Evolutionary conservation across 208 protist species (phyloP).

Genomic region (Leishmania major): DNA sequence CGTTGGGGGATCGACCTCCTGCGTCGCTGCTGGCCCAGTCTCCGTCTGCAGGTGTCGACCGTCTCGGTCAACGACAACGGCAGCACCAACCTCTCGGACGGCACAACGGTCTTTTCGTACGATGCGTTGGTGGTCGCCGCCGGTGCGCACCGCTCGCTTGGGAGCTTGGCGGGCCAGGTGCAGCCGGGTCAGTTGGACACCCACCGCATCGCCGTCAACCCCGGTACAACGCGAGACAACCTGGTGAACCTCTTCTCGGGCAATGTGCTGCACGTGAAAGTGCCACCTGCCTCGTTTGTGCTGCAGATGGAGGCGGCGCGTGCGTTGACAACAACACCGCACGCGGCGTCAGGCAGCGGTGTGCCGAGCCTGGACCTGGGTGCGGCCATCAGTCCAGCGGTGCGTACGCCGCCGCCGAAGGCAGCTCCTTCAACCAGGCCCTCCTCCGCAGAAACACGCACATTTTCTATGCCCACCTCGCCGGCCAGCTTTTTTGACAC

Average conservation of each 20-base stretch:
- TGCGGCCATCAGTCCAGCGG: not conserved
- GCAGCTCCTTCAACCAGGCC: not conserved
- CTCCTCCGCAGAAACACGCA: not conserved
- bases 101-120: conserved; percentile 58
- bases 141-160: conserved; percentile 63
- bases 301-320: conserved; percentile 39
- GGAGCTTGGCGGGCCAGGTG: conserved; percentile 37
- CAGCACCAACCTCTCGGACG: conserved; percentile 30
- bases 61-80: conserved; percentile 24
- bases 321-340: not conserved
- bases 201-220: conserved; percentile 78
- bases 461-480: not conserved
- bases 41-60: not conserved
- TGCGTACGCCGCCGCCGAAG: not conserved
- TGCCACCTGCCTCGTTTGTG: conserved; percentile 76
- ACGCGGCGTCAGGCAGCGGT: not conserved
- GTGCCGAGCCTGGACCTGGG: conserved; percentile 3
- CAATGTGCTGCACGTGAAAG: conserved; percentile 79
- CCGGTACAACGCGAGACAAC: conserved; percentile 76
- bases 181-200: conserved; percentile 50
- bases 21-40: conserved; percentile 13
- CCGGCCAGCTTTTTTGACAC: not conserved
- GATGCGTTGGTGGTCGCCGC: conserved; percentile 82
- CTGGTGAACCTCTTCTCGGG: conserved; percentile 65
- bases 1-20: not conserved